Conservation (phyloP, 129 eudicot species). For the Erigeron canadensis region DNA sequence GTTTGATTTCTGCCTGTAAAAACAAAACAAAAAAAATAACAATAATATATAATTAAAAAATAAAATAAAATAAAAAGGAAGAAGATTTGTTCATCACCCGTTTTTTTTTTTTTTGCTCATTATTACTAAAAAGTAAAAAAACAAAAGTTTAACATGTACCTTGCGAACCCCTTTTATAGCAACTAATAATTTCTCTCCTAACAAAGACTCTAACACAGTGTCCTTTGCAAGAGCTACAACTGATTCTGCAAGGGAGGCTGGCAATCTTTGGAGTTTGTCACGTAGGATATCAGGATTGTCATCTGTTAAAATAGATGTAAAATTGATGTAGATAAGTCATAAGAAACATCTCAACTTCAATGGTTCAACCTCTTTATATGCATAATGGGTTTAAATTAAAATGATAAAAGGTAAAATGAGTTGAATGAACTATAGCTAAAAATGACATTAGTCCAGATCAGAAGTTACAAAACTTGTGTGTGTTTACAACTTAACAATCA, state of each 20-base stretch:
- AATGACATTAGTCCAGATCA: background rate
- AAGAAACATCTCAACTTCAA: no score
- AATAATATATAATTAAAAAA: no score
- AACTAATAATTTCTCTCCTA: slow-evolving; percentile 71
- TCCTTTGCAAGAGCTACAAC: slow-evolving; percentile 82
- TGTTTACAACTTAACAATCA: no score
- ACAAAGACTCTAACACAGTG: slow-evolving; percentile 46
- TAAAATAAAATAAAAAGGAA: no score
- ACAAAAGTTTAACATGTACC: slow-evolving; percentile 38
- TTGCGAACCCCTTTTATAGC: slow-evolving; percentile 86
- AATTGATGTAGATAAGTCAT: background rate
- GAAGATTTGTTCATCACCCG: no score
- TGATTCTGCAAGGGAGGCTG: slow-evolving; percentile 73
- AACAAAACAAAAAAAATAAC: no score
- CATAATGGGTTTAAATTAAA: background rate
- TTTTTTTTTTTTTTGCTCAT: background rate
- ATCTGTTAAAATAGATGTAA: slow-evolving; percentile 42
- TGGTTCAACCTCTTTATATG: no score
- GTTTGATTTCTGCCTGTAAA: slow-evolving; percentile 75
- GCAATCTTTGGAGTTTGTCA: slow-evolving; percentile 62
- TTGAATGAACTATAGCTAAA: background rate
- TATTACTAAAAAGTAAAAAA: background rate
- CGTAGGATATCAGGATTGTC: slow-evolving; percentile 65
- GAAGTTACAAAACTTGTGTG: background rate
- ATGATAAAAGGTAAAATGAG: background rate